A percentile compares a stretch with the other conserved stretches of the same genome.
phyloP scores from a whole-genome alignment of 495 filamentous ascomycete genomes.

The Trichocladium uniseriatum region DNA sequence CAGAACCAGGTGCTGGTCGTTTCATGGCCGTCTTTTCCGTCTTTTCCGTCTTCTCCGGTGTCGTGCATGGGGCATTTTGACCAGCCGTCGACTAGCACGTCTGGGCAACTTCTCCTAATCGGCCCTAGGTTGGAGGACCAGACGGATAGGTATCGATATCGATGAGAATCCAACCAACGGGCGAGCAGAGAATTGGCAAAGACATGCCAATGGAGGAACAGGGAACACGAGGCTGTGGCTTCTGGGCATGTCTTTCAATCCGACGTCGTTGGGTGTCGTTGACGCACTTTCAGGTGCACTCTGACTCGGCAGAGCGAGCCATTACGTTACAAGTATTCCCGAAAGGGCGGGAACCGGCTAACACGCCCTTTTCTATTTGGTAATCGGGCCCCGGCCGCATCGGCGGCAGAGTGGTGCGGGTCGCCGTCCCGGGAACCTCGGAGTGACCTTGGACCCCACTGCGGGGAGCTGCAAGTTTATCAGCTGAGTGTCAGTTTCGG shows the following conservation, averaged over 20 bases:
- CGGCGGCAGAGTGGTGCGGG: neutral
- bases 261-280: neutral
- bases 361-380: constrained; percentile 39
- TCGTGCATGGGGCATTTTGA: neutral
- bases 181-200: neutral
- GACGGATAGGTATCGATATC: neutral
- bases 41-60: constrained; percentile 4
- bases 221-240: neutral
- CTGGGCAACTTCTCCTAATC: no score
- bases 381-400: constrained; percentile 25
- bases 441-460: neutral
- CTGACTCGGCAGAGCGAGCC: constrained; percentile 33
- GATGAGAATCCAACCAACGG: neutral
- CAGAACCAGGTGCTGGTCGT: neutral
- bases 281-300: no score
- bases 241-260: neutral
- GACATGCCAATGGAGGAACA: neutral
- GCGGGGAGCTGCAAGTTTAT: no score
- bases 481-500: no score
- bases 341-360: constrained; percentile 25
- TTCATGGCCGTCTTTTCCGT: constrained; percentile 3
- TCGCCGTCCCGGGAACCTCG: neutral
- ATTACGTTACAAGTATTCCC: constrained; percentile 47
- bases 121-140: neutral
- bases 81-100: no score